These are phyloP conservation scores for Jatropha podagrica DNA, from an alignment of 441 rosid genomes.

Conservation along the genomic window DNA sequence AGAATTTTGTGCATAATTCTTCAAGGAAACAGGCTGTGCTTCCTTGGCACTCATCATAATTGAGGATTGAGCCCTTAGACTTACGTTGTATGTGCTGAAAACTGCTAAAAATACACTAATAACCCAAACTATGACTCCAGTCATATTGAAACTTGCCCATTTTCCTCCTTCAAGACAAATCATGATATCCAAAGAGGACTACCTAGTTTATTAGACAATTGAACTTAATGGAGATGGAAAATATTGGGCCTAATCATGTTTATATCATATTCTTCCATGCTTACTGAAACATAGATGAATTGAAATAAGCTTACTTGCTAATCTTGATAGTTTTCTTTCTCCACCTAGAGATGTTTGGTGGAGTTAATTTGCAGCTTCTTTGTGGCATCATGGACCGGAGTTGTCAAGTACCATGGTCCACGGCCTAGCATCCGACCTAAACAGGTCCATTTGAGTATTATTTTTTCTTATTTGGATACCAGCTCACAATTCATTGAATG, in stretches of 20 bases:
- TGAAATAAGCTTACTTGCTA: not conserved
- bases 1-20: not conserved
- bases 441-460: conserved; percentile 53
- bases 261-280: not conserved
- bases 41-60: not conserved
- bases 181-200: not conserved
- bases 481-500: not conserved
- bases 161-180: not conserved
- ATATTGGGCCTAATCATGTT: not conserved
- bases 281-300: not conserved
- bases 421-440: conserved; percentile 94
- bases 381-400: conserved; percentile 99
- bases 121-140: not conserved
- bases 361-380: conserved; percentile 98
- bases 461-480: conserved; percentile 12
- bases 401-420: conserved; percentile 94
- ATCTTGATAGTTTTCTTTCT: conserved; percentile 8
- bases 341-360: conserved; percentile 78
- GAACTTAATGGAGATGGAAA: not conserved
- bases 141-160: not conserved
- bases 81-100: not conserved
- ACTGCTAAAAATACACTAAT: not conserved
- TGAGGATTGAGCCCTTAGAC: not conserved
- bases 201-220: not conserved
- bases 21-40: not conserved